A percentile compares a stretch with the other conserved stretches of the same genome.
Conservation (phyloP, 352 stramenopile genomes). For the Globisporangium rhizosaccharum region DNA sequence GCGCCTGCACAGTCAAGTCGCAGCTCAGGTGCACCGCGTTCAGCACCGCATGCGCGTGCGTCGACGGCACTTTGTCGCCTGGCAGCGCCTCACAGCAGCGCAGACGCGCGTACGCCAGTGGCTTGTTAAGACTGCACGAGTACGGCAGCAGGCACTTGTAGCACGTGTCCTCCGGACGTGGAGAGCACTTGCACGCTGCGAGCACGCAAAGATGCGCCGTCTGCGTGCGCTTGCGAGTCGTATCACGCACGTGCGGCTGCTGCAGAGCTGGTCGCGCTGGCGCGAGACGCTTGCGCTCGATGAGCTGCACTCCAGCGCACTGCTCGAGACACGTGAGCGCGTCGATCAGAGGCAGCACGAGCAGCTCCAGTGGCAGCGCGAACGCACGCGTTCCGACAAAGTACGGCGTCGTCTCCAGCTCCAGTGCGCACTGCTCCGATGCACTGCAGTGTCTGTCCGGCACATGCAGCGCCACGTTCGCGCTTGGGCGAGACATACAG, state of each 20-base stretch:
- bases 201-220: constrained; percentile 14
- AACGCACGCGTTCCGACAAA: constrained; percentile 7
- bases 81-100: constrained; percentile 10
- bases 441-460: too few relatives aligned
- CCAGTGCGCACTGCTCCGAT: constrained; percentile 5
- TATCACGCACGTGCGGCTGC: constrained; percentile 9
- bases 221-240: constrained; percentile 16
- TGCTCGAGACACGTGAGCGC: not conserved
- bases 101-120: not conserved
- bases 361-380: constrained; percentile 3
- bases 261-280: constrained; percentile 20
- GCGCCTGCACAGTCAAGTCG: constrained; percentile 15
- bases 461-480: too few relatives aligned
- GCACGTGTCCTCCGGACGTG: constrained; percentile 10
- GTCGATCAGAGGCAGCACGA: not conserved
- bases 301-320: not conserved
- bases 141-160: not conserved
- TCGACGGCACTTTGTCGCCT: constrained; percentile 15
- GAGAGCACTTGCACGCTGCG: constrained; percentile 2
- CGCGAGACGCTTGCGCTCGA: constrained; percentile 1
- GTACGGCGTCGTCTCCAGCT: not conserved
- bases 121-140: not conserved
- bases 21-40: constrained; percentile 17
- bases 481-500: too few relatives aligned
- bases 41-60: constrained; percentile 6